phyloP scores from a whole-genome alignment of 768 basidiomycete species.

The Dendrothele bispora region DNA sequence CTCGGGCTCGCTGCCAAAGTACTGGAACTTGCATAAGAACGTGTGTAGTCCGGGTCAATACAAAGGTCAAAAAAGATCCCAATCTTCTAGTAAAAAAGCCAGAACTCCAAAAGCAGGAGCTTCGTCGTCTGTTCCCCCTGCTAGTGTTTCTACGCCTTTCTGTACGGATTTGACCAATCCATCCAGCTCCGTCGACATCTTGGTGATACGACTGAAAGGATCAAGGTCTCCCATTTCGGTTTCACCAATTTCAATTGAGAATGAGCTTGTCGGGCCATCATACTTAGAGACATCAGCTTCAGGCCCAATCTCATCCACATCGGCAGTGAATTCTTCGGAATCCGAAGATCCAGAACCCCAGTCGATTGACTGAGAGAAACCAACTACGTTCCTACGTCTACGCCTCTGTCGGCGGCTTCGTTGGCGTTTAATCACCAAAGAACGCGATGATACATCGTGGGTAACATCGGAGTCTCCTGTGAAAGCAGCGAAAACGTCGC shows the following conservation, averaged over 20 bases:
- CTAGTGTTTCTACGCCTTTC: slow-evolving; percentile 68
- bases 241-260: slow-evolving; percentile 37
- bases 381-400: slow-evolving; percentile 58
- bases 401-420: slow-evolving; percentile 60
- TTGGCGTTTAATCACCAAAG: slow-evolving; percentile 54
- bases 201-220: slow-evolving; percentile 53
- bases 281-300: slow-evolving; percentile 26
- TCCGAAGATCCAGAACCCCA: slow-evolving; percentile 21
- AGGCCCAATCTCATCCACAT: slow-evolving; percentile 26
- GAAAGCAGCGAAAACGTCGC: slow-evolving; percentile 58
- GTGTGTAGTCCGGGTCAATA: too few species aligned
- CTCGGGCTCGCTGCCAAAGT: too few species aligned
- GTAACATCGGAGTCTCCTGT: slow-evolving; percentile 59
- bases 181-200: slow-evolving; percentile 68
- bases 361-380: slow-evolving; percentile 46
- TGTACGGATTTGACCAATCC: slow-evolving; percentile 68
- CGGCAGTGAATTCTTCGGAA: slow-evolving; percentile 34
- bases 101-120: slow-evolving; percentile 68
- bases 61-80: too few species aligned
- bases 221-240: slow-evolving; percentile 43
- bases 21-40: too few species aligned
- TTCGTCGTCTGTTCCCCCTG: slow-evolving; percentile 57
- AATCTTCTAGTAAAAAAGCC: slow-evolving; percentile 78
- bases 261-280: slow-evolving; percentile 28
- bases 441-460: slow-evolving; percentile 55